phyloP scores from a whole-genome alignment of 305 asterid species.

The Solanum hybrid region DNA sequence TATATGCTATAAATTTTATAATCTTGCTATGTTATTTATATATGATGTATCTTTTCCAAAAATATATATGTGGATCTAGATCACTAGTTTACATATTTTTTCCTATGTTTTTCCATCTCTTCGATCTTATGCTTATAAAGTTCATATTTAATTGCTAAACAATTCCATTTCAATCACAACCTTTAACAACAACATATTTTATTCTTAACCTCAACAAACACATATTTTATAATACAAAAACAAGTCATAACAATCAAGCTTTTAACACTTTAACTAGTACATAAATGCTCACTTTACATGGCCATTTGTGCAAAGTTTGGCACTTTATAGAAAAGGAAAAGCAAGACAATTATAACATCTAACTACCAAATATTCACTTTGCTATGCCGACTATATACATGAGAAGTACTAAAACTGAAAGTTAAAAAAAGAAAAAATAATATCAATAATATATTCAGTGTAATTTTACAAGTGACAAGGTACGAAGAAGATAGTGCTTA shows the following conservation, averaged over 20 bases:
- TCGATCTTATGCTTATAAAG: neutral
- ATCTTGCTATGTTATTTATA: neutral
- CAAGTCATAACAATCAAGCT: neutral
- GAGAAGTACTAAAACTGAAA: neutral
- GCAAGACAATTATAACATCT: neutral
- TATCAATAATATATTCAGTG: neutral
- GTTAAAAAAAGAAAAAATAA: neutral
- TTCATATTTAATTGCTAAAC: neutral
- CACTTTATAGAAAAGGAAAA: neutral
- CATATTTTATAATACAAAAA: neutral
- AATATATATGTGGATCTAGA: neutral
- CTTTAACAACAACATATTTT: neutral
- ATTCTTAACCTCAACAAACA: neutral
- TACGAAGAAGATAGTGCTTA: neutral
- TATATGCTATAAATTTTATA: no score
- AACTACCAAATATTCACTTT: neutral
- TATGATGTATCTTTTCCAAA: no score
- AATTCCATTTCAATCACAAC: neutral
- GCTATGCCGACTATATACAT: neutral
- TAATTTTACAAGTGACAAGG: neutral
- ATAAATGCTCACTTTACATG: neutral
- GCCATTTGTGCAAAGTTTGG: neutral
- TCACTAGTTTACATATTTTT: neutral
- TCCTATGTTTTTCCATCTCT: neutral
- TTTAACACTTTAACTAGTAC: neutral